Conservation (phyloP, 257 asterid species). For the Salvia hispanica region DNA sequence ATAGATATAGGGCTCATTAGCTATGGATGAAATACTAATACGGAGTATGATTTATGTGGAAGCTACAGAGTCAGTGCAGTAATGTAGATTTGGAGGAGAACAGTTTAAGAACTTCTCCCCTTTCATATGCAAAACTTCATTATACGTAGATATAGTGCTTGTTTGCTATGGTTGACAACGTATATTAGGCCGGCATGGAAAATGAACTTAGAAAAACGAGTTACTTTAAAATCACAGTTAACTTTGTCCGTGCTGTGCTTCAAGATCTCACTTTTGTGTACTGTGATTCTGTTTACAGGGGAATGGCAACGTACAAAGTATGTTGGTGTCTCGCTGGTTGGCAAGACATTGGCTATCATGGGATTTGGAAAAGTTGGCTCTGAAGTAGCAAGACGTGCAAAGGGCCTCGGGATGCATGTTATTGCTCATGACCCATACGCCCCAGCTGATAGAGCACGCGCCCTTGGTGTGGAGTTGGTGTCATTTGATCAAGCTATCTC, state of each 20-base stretch:
- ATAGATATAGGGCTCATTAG: too few relatives aligned
- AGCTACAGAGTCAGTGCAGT: too few relatives aligned
- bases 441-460: constrained; percentile 97
- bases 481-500: constrained; percentile 81
- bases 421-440: constrained; percentile 97
- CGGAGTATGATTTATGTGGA: too few relatives aligned
- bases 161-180: too few relatives aligned
- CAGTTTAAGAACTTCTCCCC: too few relatives aligned
- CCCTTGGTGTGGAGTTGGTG: constrained; percentile 86
- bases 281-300: constrained; percentile 50
- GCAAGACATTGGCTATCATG: constrained; percentile 92
- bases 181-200: too few relatives aligned
- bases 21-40: too few relatives aligned
- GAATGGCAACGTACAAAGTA: constrained; percentile 70
- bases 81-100: too few relatives aligned
- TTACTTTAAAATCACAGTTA: neutral
- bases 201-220: neutral
- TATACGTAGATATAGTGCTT: too few relatives aligned
- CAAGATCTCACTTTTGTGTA: constrained; percentile 4
- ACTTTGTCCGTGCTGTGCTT: neutral
- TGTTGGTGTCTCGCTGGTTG: constrained; percentile 83
- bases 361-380: constrained; percentile 94
- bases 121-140: too few relatives aligned
- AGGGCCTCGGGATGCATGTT: constrained; percentile 94
- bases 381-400: constrained; percentile 81